Evolutionary conservation across 371 early-diverging fungal genomes (phyloP).

Genomic region (Umbelopsis sp.): DNA sequence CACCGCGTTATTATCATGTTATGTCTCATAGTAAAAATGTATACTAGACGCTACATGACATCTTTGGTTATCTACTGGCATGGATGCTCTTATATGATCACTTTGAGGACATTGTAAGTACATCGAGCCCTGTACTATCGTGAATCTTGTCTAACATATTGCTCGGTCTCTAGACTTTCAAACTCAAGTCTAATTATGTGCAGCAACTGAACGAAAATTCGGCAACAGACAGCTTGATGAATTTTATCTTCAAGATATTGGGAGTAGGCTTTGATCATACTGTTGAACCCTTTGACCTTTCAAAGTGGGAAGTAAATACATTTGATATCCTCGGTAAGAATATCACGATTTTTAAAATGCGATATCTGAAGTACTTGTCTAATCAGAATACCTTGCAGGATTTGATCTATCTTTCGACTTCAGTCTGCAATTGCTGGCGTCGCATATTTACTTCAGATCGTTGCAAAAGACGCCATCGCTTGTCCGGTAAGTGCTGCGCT

Average conservation of each 20-base stretch:
- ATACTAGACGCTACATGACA: conserved; percentile 33
- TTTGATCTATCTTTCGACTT: conserved; percentile 59
- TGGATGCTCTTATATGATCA: conserved; percentile 80
- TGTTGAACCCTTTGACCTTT: conserved; percentile 65
- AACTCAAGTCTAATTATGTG: conserved; percentile 68
- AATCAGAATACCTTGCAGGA: conserved; percentile 29
- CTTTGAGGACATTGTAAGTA: conserved; percentile 79
- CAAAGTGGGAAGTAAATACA: conserved; percentile 70
- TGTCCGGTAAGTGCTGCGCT: conserved; percentile 46
- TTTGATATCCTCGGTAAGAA: conserved; percentile 65
- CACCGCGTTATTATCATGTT: background rate
- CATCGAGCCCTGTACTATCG: too few species aligned
- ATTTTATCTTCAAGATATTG: conserved; percentile 65
- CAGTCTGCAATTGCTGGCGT: conserved; percentile 68
- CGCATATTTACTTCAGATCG: conserved; percentile 73
- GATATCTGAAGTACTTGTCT: conserved; percentile 3
- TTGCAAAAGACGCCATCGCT: conserved; percentile 74
- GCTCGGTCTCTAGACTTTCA: conserved; percentile 63
- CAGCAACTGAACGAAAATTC: conserved; percentile 63
- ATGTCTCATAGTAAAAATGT: background rate
- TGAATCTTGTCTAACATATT: too few species aligned
- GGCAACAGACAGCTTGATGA: conserved; percentile 57
- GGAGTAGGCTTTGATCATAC: conserved; percentile 57
- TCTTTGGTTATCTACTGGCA: conserved; percentile 69
- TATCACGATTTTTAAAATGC: background rate